Base-by-base conservation (phyloP, 169 alveolate species). In the Babesia bigemina region DNA sequence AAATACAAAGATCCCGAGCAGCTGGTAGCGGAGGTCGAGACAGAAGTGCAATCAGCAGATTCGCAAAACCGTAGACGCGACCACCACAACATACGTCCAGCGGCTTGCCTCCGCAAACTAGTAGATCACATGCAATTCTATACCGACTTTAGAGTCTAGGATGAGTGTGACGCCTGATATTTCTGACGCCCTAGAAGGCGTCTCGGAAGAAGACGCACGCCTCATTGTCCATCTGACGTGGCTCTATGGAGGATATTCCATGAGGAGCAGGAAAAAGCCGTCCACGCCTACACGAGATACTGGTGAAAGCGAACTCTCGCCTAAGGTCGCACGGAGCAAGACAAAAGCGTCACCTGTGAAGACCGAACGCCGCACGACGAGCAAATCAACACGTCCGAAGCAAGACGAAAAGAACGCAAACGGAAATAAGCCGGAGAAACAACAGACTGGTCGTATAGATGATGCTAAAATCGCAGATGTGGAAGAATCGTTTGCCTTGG, bases 231-330 rank as follows among this genome's bases (percentile, higher is more conserved):
- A 81, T 42, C 53, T 81, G 49, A 81, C 85, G 26, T 81, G 85
- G 88, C 85, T 81, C 24, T 81, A 81, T 44, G 88, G 88, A 26
- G 88, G 85, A 19, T 70, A 81, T 55, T 67, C 76, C 60, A 67
- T 53, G 65, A 26, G 58, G 11, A 50, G 60, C 52, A 84, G 88
- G 9, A 55, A 60, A 0, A 63, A 75, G 9, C 45, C 29, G n/a
- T 8, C 24, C 33, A 22, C 21, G 11, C 42, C 17, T 10, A 4
- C 28, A 21, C 47, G 63, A 2, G 56, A 53, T 17, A 21, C n/a
- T 22, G 67, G 55, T 11, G 36, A 63, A 14, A 4, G 9, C 24
- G 58, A 63, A 4, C 2, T 33, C 39, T 13, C 50, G 50, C 50
- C 50, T 2, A 45, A 45, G 19, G 50, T 13, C 50, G 17, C 50